phyloP scores from a whole-genome alignment of 2,329 filamentous ascomycete species.

The Apiospora koreana region DNA sequence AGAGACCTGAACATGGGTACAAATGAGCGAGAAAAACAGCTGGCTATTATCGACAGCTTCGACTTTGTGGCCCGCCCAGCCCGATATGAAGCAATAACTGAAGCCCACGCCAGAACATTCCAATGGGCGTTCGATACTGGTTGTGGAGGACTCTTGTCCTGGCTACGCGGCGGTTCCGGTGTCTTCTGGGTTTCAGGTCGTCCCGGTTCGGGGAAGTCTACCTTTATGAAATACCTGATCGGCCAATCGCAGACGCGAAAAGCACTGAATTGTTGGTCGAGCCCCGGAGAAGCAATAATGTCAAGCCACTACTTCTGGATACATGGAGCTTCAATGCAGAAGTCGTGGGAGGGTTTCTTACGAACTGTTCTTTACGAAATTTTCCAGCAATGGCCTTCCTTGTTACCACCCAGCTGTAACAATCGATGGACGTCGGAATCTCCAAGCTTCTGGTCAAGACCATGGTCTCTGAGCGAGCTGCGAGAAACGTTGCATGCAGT shows the following conservation, averaged over 20 bases:
- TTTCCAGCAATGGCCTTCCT: not conserved
- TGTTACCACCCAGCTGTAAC: too few relatives aligned
- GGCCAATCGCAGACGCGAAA: too few relatives aligned
- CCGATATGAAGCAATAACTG: not conserved
- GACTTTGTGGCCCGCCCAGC: too few relatives aligned
- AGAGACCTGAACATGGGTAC: too few relatives aligned
- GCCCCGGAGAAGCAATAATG: not conserved
- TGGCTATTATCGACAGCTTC: too few relatives aligned
- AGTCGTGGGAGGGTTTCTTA: not conserved
- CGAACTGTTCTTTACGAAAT: not conserved
- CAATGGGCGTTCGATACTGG: not conserved
- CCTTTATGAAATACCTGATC: conserved; percentile 13
- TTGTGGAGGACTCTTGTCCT: not conserved
- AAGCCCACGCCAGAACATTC: not conserved
- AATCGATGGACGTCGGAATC: too few relatives aligned
- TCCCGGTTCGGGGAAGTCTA: conserved; percentile 10
- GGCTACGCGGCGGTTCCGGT: not conserved
- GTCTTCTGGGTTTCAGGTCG: not conserved
- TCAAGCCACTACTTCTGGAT: not conserved
- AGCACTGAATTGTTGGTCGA: too few relatives aligned
- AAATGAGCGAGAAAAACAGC: too few relatives aligned
- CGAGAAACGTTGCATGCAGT: too few relatives aligned
- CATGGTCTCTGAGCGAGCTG: too few relatives aligned
- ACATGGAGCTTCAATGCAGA: not conserved
- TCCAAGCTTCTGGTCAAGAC: too few relatives aligned